Base-by-base conservation (phyloP, 2,329 filamentous ascomycete species). In the Colletotrichum salicis region DNA sequence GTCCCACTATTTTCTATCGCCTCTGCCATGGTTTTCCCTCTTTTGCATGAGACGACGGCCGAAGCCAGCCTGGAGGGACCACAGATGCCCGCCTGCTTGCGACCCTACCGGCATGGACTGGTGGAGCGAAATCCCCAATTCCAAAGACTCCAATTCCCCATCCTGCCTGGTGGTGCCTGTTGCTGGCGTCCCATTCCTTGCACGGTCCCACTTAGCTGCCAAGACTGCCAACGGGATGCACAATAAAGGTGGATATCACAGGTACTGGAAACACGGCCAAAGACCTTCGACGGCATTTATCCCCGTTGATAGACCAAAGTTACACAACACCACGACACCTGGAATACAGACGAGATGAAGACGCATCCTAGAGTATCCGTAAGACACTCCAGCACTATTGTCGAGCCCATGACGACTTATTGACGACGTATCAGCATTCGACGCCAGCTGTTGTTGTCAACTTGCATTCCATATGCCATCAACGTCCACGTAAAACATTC, bases 61-160 rank as follows among this genome's bases (percentile, higher is more conserved):
- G 37, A 27, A 41, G 68, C 52, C 68, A 57, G 41, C 60, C 37
- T 59, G 55, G 37, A 59, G 45, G 59, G 59, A 24, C 52, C 41
- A 45, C 31, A 54, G n/a, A 67, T 52, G 57, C 35, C 67, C 56
- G 55, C 67, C 55, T 67, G 45, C 27, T 56, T 70, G 62, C 63
- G 56, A 60, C 52, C 57, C 29, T 66, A 55, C 66, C 59, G 27
- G n/a, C 51, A 56, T 29, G 52, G 54, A 15, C 33, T 27, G 33
- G 65, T 56, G 65, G 65, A 63, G 27, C 59, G 31, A 37, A 37
- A 54, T 35, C 58, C 54, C 54, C 60, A 69, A 52, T 41, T 37
- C 13, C 45, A 29, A 33, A 54, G 27, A 33, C 45, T 52, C 67
- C 55, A 70, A 61, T 61, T 59, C 57, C 58, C 51, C 57, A 57